A percentile compares a stretch with the other conserved stretches of the same genome.
Conservation (phyloP, 257 asterid genomes). For the Oldenlandia corymbosa region DNA sequence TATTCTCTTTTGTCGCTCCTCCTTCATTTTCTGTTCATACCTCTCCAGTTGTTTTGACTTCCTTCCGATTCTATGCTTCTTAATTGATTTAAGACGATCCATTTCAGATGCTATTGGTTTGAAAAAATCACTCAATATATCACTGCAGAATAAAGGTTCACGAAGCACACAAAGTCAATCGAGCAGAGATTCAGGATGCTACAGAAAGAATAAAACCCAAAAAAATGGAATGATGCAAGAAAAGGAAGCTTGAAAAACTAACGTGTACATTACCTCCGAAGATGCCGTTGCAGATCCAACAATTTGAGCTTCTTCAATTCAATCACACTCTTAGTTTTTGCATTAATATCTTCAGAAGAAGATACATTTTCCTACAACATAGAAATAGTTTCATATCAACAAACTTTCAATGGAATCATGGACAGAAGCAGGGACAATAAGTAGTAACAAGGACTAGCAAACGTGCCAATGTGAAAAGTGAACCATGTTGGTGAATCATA, state of each 20-base stretch:
- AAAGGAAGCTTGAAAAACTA: constrained; percentile 5
- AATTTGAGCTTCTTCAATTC: constrained; percentile 95
- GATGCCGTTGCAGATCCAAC: constrained; percentile 85
- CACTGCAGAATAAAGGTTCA: constrained; percentile 46
- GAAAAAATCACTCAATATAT: constrained; percentile 71
- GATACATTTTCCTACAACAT: constrained; percentile 70
- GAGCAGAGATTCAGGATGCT: not conserved
- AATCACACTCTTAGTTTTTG: constrained; percentile 93
- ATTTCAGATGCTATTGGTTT: constrained; percentile 75
- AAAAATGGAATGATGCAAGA: constrained; percentile 15
- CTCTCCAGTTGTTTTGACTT: constrained; percentile 91
- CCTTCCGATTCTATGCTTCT: constrained; percentile 96
- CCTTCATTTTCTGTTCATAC: constrained; percentile 97
- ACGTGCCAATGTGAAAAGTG: not conserved
- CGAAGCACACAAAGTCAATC: not conserved
- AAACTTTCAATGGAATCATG: too few relatives aligned
- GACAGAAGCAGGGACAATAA: too few relatives aligned
- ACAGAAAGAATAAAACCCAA: not conserved
- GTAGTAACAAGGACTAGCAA: not conserved
- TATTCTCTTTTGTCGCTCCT: constrained; percentile 91
- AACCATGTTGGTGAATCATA: not conserved
- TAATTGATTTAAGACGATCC: constrained; percentile 78
- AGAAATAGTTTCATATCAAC: too few relatives aligned
- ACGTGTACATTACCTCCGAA: constrained; percentile 58
- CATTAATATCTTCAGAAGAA: constrained; percentile 86